phyloP scores from a whole-genome alignment of 108 stramenopile species.

The Pseudonitzschia multiseries region DNA sequence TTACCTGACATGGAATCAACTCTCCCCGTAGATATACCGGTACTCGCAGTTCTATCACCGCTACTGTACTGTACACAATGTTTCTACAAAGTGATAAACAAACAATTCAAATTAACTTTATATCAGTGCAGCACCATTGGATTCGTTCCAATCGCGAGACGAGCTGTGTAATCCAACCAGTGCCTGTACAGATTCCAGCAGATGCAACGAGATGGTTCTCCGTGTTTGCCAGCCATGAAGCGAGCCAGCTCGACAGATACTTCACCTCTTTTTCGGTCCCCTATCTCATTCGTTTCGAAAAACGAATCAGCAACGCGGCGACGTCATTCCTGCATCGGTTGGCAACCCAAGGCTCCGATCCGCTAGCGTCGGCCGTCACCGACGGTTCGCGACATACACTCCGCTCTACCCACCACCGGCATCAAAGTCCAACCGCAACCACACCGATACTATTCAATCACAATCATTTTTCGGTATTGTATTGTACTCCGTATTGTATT shows the following conservation, averaged over 20 bases:
- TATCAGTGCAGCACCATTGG: too few species aligned
- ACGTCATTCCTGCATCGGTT: constrained; percentile 31
- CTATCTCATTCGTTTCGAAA: constrained; percentile 2
- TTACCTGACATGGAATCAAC: too few species aligned
- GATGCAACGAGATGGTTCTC: constrained; percentile 35
- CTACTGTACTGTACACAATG: too few species aligned
- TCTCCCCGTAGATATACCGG: too few species aligned
- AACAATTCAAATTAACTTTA: too few species aligned
- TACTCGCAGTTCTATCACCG: too few species aligned
- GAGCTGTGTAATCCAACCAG: not conserved
- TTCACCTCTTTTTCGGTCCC: constrained; percentile 26
- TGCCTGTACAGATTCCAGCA: constrained; percentile 12
- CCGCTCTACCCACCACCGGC: not conserved
- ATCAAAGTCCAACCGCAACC: not conserved
- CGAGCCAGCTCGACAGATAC: constrained; percentile 35
- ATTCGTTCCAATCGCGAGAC: not conserved
- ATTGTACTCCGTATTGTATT: not conserved
- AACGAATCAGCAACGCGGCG: constrained; percentile 11
- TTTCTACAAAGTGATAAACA: too few species aligned
- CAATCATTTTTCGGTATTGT: not conserved
- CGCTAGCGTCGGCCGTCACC: constrained; percentile 24
- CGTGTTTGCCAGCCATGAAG: constrained; percentile 32
- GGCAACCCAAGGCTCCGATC: constrained; percentile 13
- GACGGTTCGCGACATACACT: constrained; percentile 8
- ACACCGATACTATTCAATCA: not conserved